A percentile compares a stretch with the other conserved stretches of the same genome.
Conservation (phyloP, 2,329 filamentous ascomycete genomes). For the Ceratocystis ficicola region DNA sequence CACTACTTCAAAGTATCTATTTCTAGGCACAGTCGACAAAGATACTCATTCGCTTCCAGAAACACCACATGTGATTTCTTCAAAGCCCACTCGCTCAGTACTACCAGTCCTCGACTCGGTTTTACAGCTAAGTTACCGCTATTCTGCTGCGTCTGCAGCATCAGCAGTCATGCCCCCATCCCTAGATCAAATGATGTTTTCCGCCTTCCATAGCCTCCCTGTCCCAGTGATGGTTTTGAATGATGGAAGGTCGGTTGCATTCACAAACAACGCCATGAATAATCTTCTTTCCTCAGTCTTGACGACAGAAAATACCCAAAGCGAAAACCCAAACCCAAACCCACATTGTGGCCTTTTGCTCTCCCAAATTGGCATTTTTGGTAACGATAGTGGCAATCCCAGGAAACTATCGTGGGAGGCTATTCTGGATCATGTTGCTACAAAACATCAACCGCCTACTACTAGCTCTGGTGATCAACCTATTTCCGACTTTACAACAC, state of each 20-base stretch:
- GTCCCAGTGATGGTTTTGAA: conserved; percentile 59
- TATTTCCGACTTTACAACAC: background rate
- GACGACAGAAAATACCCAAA: background rate
- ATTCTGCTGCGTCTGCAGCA: background rate
- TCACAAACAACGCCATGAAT: conserved; percentile 67
- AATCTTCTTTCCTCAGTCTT: conserved; percentile 38
- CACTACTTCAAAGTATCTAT: background rate
- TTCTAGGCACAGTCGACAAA: background rate
- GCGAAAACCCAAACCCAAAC: background rate
- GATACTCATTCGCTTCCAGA: background rate
- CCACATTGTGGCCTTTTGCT: conserved; percentile 32
- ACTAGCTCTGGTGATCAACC: background rate
- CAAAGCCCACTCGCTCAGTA: background rate
- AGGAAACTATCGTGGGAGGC: conserved; percentile 48
- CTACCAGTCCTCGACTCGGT: background rate
- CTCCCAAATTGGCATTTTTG: conserved; percentile 58
- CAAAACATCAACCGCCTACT: conserved; percentile 24
- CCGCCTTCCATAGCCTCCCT: conserved; percentile 61
- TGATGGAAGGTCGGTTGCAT: conserved; percentile 53
- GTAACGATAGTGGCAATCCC: conserved; percentile 54
- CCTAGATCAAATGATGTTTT: conserved; percentile 48
- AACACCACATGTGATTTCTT: background rate
- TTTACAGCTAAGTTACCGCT: background rate
- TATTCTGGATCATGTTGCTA: conserved; percentile 43
- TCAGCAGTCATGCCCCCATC: conserved; percentile 34